phyloP scores from a whole-genome alignment of 108 stramenopile genomes.

The Mediolabrus comicus region DNA sequence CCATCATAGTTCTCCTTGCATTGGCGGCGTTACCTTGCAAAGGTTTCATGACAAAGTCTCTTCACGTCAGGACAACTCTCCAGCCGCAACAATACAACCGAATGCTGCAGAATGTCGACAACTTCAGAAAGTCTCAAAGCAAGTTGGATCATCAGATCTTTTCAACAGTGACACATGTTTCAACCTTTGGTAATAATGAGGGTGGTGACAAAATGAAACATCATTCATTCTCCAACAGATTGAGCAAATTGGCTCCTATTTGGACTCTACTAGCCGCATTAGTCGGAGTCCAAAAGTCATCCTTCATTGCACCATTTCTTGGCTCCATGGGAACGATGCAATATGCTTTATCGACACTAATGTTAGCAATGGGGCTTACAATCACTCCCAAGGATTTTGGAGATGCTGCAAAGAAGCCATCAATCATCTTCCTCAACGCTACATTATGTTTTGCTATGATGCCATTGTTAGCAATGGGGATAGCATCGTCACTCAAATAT shows the following conservation, averaged over 20 bases:
- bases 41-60: not conserved
- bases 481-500: not conserved
- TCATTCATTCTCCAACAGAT: not conserved
- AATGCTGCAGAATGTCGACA: not conserved
- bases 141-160: not conserved
- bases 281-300: not conserved
- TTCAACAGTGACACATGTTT: not conserved
- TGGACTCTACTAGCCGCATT: slow-evolving; percentile 19
- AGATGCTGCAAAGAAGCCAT: not conserved
- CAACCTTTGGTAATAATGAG: not conserved
- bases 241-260: slow-evolving; percentile 4
- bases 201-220: not conserved
- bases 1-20: not conserved
- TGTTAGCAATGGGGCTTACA: slow-evolving; percentile 41
- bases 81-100: not conserved
- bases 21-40: not conserved
- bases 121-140: not conserved
- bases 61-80: not conserved
- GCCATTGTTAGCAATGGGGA: slow-evolving; percentile 20
- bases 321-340: slow-evolving; percentile 13
- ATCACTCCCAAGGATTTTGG: slow-evolving; percentile 25
- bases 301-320: not conserved
- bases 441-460: slow-evolving; percentile 33
- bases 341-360: slow-evolving; percentile 19
- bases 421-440: slow-evolving; percentile 17